These are phyloP conservation scores for Pseudonitzschia delicatissima DNA, from an alignment of 108 stramenopile species.

Conservation along the genomic window DNA sequence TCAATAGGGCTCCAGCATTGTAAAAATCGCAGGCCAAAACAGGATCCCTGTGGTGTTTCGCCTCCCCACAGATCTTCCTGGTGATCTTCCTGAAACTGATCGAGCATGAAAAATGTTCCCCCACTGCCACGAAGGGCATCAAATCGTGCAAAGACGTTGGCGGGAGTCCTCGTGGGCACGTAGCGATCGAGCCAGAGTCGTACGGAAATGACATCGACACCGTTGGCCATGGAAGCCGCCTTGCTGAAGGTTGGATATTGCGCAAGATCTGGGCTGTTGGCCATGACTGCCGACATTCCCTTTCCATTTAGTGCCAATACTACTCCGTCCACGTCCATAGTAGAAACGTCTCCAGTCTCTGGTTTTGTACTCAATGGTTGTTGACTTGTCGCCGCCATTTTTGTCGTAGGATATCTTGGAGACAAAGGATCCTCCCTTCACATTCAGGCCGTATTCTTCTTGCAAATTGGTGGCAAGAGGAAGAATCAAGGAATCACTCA, in stretches of 20 bases:
- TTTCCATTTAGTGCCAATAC: constrained; percentile 78
- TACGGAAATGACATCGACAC: constrained; percentile 84
- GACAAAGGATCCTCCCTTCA: constrained; percentile 77
- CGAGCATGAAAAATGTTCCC: constrained; percentile 94
- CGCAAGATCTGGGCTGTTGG: constrained; percentile 68
- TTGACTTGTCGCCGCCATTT: constrained; percentile 21
- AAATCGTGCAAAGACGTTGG: constrained; percentile 92
- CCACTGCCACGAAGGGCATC: constrained; percentile 82
- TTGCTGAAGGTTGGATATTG: constrained; percentile 56
- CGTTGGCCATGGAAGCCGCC: constrained; percentile 69
- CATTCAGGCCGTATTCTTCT: constrained; percentile 51
- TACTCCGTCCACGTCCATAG: constrained; percentile 73
- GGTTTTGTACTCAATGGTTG: constrained; percentile 39
- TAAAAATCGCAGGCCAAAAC: constrained; percentile 93
- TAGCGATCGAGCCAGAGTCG: constrained; percentile 83
- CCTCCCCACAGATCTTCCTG: constrained; percentile 71
- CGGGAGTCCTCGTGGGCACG: constrained; percentile 81
- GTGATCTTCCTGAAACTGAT: constrained; percentile 79
- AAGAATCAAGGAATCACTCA: constrained; percentile 73
- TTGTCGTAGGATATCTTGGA: constrained; percentile 49
- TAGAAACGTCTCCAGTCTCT: constrained; percentile 38
- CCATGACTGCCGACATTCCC: constrained; percentile 85
- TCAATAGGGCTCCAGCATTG: constrained; percentile 84
- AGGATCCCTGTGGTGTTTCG: constrained; percentile 51
- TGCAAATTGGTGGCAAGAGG: constrained; percentile 71